phyloP scores from a whole-genome alignment of 176 grass and related monocot species.

The Microstegium vimineum region DNA sequence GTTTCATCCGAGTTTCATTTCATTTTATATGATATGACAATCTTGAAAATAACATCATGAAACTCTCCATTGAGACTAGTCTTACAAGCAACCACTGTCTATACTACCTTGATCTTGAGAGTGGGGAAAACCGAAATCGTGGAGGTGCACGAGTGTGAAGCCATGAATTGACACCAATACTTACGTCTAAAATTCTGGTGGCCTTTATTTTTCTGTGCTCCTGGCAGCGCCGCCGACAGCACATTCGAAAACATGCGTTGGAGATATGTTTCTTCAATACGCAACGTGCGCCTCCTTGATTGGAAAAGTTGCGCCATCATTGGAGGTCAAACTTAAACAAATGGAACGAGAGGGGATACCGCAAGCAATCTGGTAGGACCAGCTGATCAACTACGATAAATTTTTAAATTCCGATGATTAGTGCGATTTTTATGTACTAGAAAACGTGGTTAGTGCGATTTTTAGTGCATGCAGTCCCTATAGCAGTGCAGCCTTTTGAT shows the following conservation, averaged over 20 bases:
- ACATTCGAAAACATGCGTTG: background rate
- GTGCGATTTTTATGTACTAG: conserved; percentile 8
- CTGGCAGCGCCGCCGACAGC: background rate
- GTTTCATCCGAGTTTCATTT: too few relatives aligned
- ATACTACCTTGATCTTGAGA: background rate
- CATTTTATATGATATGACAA: too few relatives aligned
- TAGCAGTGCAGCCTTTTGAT: background rate
- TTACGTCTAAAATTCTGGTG: conserved; percentile 15
- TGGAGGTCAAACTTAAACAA: conserved; percentile 10
- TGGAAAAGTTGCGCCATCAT: background rate
- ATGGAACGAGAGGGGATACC: background rate
- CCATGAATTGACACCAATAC: background rate
- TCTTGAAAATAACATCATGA: too few relatives aligned
- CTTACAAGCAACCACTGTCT: background rate
- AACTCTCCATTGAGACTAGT: too few relatives aligned
- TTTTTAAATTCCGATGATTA: background rate
- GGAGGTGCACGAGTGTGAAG: background rate
- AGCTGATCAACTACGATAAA: background rate
- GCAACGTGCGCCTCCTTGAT: conserved; percentile 4
- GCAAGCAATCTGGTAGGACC: conserved; percentile 28
- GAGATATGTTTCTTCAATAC: conserved; percentile 36
- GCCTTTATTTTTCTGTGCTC: background rate
- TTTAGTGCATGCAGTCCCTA: background rate
- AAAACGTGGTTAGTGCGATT: background rate
- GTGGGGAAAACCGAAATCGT: background rate